phyloP scores from a whole-genome alignment of 179 eudicot genomes.

The Spergularia azorica region DNA sequence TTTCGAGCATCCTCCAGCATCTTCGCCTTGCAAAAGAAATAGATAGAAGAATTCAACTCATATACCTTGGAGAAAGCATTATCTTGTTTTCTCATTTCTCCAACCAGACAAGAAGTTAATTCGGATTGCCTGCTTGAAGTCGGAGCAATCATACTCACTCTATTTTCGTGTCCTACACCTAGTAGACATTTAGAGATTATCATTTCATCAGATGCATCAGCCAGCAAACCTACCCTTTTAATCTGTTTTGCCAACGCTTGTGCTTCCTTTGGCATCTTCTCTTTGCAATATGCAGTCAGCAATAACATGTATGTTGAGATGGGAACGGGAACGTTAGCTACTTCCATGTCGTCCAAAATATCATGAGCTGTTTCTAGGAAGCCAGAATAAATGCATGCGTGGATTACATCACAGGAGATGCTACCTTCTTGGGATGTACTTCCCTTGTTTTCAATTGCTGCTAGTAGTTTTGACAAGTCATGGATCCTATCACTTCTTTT shows the following conservation, averaged over 20 bases:
- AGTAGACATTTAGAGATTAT: conserved; percentile 31
- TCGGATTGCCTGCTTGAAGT: conserved; percentile 31
- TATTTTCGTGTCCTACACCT: conserved; percentile 23
- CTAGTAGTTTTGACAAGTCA: conserved; percentile 63
- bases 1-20: conserved; percentile 77
- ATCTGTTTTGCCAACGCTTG: conserved; percentile 56
- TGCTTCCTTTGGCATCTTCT: conserved; percentile 66
- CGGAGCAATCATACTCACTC: conserved; percentile 13
- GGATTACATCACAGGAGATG: conserved; percentile 57
- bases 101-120: conserved; percentile 44
- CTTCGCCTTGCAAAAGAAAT: conserved; percentile 83
- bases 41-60: conserved; percentile 69
- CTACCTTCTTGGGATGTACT: conserved; percentile 29
- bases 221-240: conserved; percentile 41
- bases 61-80: conserved; percentile 32
- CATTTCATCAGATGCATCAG: conserved; percentile 28
- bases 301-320: conserved; percentile 47
- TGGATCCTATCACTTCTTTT: conserved; percentile 51
- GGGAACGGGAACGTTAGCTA: conserved; percentile 39
- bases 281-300: conserved; percentile 54
- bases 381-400: conserved; percentile 67
- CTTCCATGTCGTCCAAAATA: conserved; percentile 76
- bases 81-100: conserved; percentile 42
- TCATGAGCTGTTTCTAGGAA: conserved; percentile 95
- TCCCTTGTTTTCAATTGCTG: conserved; percentile 41